Base-by-base conservation (phyloP, 108 stramenopile genomes). In the Stephanodiscus minutulus region DNA sequence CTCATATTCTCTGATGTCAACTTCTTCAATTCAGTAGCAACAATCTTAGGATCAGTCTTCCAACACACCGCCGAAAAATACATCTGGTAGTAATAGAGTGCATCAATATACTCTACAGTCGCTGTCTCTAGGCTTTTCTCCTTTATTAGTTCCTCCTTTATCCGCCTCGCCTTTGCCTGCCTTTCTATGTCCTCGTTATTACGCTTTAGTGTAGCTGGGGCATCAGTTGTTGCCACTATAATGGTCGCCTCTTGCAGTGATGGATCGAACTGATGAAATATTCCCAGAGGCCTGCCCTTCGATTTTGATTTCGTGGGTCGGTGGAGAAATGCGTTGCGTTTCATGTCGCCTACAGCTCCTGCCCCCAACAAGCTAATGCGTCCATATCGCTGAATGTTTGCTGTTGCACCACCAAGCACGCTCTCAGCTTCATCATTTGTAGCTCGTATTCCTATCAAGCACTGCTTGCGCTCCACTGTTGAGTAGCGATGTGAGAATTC, bases 401-500 rank as follows among this genome's bases (percentile, higher is more conserved):
- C 12, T 17, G 64, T 73, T n/a, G 28, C 27, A 11, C 72, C 44
- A 46, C 72, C 72, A 12, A 73, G 54, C 21, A 35, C 24, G 47
- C 65, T 65, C 36, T 73, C 72, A 44, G 65, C 64, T 11, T 58
- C 43, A 37, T 73, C 72, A 65, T 73, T 73, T 15, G 72, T 66
- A 29, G 72, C 72, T 17, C 15, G 37, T 12, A 33, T 44, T 24
- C 72, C 72, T 7, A 73, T 27, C 37, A 65, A 21, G 35, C 2
- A 22, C 55, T 57, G 28, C 36, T 65, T 46, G 3, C 7, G 27
- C n/a, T 64, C 64, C 12, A 52, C 56, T 0, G 52, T 28, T 10
- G 12, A 33, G 13, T 22, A 21, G 39, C 28, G 12, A 17, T 64
- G 48, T 28, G 33, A 65, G 44, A 47, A 72, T 24, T 17, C 8